Base-by-base conservation (phyloP, 1,284 basidiomycete genomes). In the Ceratobasidium sp. region DNA sequence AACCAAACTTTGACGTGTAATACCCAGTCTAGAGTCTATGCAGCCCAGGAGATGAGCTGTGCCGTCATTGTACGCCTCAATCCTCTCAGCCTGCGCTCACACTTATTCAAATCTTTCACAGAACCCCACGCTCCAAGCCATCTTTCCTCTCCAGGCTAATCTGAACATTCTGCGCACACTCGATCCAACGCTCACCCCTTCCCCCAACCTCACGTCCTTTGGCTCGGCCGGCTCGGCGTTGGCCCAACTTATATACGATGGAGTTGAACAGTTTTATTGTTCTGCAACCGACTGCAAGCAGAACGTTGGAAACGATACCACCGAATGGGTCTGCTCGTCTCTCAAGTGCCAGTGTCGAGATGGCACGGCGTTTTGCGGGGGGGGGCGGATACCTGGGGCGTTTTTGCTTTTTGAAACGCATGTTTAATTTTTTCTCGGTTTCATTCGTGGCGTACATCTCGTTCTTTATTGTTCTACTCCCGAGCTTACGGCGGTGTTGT, bases 181-280 rank as follows among this genome's bases (percentile, higher is more conserved):
- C 45, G 86, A 93, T 74, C 82, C 89, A 3, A 82, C 85, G 0
- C 83, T 89, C n/a, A 88, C 89, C 0, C 92, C 90, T 0, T 79
- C 90, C 32, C 86, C 86, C 1, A 89, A 90, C 74, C 77, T 84
- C 14, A 90, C 90, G 1, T 83, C 86, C 1, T 88, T 89, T 74
- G 90, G 89, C 12, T 74, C 80, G 5, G 82, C 84, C 32, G 85
- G 87, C 5, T 84, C 86, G 3, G 82, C 86, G 9, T 90, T 85
- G 75, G 91, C 91, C 0, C 92, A 95, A 77, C 82, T 96, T 1
- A 91, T 92, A 81, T 95, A 95, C 80, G 84, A 86, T n/a, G 91
- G 91, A 4, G 87, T 90, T 23, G 93, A 94, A 78, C 91, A 92
- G 77, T 96, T 96, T 81, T 92, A 86, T 79, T 97, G 94, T 78